Percentiles rank a stretch among this genome's conserved stretches.
Conservation (phyloP, 2,329 filamentous ascomycete genomes). For the Hirsutella rhossiliensis region DNA sequence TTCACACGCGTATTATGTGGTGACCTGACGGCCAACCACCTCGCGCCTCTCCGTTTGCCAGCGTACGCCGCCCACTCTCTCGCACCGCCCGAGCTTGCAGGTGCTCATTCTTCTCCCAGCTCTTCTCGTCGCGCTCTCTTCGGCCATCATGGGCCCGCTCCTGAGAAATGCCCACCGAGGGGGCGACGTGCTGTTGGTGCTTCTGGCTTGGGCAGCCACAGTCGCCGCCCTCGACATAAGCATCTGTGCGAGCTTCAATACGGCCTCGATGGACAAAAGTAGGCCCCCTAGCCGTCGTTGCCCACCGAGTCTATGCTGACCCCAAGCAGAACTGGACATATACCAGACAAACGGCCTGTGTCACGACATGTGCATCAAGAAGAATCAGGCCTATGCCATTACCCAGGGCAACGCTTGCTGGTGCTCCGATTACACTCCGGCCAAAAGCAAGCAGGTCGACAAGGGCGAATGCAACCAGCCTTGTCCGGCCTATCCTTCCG, state of each 20-base stretch:
- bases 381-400: constrained; percentile 53
- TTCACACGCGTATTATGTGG: background rate
- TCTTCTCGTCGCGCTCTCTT: background rate
- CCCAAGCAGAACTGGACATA: constrained; percentile 33
- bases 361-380: constrained; percentile 38
- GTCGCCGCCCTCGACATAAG: constrained; percentile 14
- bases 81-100: background rate
- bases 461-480: constrained; percentile 36
- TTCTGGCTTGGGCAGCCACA: constrained; percentile 11
- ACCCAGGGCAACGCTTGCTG: constrained; percentile 56
- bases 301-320: background rate
- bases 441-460: constrained; percentile 24
- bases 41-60: background rate
- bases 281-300: constrained; percentile 6
- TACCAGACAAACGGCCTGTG: constrained; percentile 64
- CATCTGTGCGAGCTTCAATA: constrained; percentile 26
- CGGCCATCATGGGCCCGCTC: background rate
- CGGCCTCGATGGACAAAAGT: constrained; percentile 19
- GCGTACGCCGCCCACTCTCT: background rate
- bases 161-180: background rate
- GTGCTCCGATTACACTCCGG: constrained; percentile 61
- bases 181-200: constrained; percentile 7
- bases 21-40: background rate
- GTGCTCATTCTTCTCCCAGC: background rate
- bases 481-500: constrained; percentile 58